Evolutionary conservation across 2,329 filamentous ascomycete genomes (phyloP), one percentile per base, ranked within the genome.

Genomic region (Venturia nashicola): DNA sequence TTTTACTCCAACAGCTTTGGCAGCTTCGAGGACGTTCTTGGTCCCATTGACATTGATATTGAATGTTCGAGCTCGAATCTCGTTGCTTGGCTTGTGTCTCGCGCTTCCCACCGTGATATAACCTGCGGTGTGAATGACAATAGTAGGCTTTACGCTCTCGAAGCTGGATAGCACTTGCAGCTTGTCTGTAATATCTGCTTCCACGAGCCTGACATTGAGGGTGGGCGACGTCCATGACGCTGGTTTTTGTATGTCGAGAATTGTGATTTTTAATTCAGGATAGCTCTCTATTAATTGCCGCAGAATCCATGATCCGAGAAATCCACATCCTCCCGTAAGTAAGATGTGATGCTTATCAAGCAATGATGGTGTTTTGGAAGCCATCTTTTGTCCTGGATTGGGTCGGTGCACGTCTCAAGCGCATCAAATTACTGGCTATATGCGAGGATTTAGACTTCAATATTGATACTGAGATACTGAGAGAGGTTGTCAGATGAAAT

Each of bases 41-140:
- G 94, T 97, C 61, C 93, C 93, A 61, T 91, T 87, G 62, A 96
- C 87, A 74, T 97, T 99, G 72, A 97, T 89, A 73, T 86, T 87
- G 70, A 84, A 84, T 73, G 94, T 88, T 43, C 90, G 76, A 20
- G 83, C 81, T 79, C 71, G 71, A 74, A 76, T 73, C 59, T 69
- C 68, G 2, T 71, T 68, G 43, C 71, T 71, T 62, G 69, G 73
- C 60, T 69, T 73, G 69, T 80, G 80, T 32, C 78, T 72, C 54
- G 67, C 65, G 23, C 69, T 63, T 27, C 76, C 73, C 0, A 72
- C 67, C 0, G 76, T 76, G 18, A 76, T 75, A 3, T 78, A 70
- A 75, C 76, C 82, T 23, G 93, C 94, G 2, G 92, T 96, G 76
- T 99, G 93, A 71, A 97, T 87, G 61, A 99, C 90, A 16, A 95